A percentile compares a stretch with the other conserved stretches of the same genome.
Evolutionary conservation across 192 early-diverging fungal genomes (phyloP).

Genomic region (Lunasporangiospora selenospora): DNA sequence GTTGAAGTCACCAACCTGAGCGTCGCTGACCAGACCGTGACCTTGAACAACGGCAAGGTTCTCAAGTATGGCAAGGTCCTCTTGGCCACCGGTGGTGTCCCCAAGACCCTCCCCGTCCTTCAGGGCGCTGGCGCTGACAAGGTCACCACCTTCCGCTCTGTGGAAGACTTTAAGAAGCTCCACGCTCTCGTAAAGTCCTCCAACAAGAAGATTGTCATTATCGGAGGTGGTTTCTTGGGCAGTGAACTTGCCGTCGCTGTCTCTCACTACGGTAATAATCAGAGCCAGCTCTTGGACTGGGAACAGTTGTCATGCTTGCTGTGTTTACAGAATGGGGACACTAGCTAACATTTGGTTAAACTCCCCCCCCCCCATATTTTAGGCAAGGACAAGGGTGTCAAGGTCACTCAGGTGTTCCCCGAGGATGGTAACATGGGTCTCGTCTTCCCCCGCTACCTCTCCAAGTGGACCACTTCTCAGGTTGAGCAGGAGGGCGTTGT

Average conservation of each 20-base stretch:
- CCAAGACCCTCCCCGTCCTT: slow-evolving; percentile 54
- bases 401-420: slow-evolving; percentile 68
- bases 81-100: slow-evolving; percentile 67
- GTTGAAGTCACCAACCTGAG: slow-evolving; percentile 56
- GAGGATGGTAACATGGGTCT: slow-evolving; percentile 66
- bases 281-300: neutral
- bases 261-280: slow-evolving; percentile 53
- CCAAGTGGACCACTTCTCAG: slow-evolving; percentile 65
- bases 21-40: slow-evolving; percentile 57
- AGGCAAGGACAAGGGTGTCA: slow-evolving; percentile 51
- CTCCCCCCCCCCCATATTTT: neutral
- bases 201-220: slow-evolving; percentile 57
- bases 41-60: slow-evolving; percentile 53
- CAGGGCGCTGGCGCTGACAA: slow-evolving; percentile 28
- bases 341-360: no score
- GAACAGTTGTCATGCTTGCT: neutral
- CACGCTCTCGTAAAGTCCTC: slow-evolving; percentile 37
- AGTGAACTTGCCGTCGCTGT: slow-evolving; percentile 66
- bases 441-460: slow-evolving; percentile 67
- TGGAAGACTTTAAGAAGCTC: slow-evolving; percentile 61
- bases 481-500: slow-evolving; percentile 59
- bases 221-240: slow-evolving; percentile 74
- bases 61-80: slow-evolving; percentile 62
- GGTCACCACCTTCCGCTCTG: slow-evolving; percentile 64
- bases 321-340: no score